These are phyloP conservation scores for Basidiobolus meristosporus DNA, from an alignment of 371 early-diverging fungal genomes.

Conservation along the genomic window DNA sequence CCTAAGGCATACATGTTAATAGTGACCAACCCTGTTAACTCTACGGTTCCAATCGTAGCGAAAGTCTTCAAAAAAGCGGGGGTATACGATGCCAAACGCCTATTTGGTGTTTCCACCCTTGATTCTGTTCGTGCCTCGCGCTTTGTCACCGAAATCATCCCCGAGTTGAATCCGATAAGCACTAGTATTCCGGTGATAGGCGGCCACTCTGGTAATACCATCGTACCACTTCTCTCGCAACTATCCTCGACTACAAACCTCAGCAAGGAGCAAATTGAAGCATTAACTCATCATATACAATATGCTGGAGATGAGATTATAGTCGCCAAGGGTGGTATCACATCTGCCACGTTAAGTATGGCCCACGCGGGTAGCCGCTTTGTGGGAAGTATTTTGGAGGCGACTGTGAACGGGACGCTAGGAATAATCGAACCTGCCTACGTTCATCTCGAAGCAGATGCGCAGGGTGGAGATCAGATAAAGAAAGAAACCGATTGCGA, in stretches of 20 bases:
- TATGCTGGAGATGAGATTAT: slow-evolving; percentile 92
- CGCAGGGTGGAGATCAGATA: slow-evolving; percentile 9
- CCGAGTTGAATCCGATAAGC: slow-evolving; percentile 13
- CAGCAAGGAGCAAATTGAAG: slow-evolving; percentile 48
- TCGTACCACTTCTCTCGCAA: slow-evolving; percentile 60
- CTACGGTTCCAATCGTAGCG: slow-evolving; percentile 72
- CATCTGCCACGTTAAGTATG: slow-evolving; percentile 79
- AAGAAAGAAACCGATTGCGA: slow-evolving; percentile 27
- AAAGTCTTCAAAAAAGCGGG: slow-evolving; percentile 63
- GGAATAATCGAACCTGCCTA: slow-evolving; percentile 60
- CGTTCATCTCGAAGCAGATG: slow-evolving; percentile 13
- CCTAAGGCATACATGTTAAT: slow-evolving; percentile 66
- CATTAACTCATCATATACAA: slow-evolving; percentile 71
- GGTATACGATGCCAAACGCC: slow-evolving; percentile 52
- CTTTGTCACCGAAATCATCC: slow-evolving; percentile 46
- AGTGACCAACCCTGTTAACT: slow-evolving; percentile 87
- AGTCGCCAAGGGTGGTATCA: slow-evolving; percentile 72
- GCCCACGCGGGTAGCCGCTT: slow-evolving; percentile 86
- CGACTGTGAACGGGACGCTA: slow-evolving; percentile 31
- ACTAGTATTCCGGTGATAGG: slow-evolving; percentile 44
- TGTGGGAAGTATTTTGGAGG: slow-evolving; percentile 44
- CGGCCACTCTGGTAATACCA: slow-evolving; percentile 83
- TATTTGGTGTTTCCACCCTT: slow-evolving; percentile 83
- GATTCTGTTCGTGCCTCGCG: slow-evolving; percentile 78
- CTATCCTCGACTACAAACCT: slow-evolving; percentile 18